phyloP scores from a whole-genome alignment of 768 basidiomycete genomes.

The Paxillus rubicundulus region DNA sequence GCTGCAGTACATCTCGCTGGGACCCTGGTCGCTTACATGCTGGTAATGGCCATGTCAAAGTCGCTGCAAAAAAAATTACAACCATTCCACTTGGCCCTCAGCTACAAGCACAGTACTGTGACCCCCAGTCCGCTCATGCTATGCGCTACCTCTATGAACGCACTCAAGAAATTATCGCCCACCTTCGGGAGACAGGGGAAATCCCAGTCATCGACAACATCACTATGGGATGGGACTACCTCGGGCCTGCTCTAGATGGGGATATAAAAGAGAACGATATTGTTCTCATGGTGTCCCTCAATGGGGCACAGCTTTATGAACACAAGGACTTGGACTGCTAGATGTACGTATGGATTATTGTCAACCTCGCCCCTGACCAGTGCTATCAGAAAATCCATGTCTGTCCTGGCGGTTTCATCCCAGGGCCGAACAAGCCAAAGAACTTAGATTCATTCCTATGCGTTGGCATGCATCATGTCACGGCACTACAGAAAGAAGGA shows the following conservation, averaged over 20 bases:
- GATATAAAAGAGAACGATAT: conserved; percentile 20
- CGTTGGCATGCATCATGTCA: conserved; percentile 23
- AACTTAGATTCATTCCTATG: conserved; percentile 32
- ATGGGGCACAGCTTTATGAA: conserved; percentile 37
- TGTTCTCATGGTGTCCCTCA: conserved; percentile 35
- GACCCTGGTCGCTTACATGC: neutral
- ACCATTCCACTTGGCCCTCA: neutral
- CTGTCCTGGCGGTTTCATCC: conserved; percentile 14
- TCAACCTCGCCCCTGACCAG: conserved; percentile 26
- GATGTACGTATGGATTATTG: conserved; percentile 37
- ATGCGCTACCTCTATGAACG: conserved; percentile 25
- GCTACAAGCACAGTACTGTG: neutral
- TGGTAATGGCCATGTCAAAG: neutral
- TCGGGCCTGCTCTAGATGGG: conserved; percentile 3
- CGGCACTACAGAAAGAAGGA: conserved; percentile 30
- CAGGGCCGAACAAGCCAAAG: conserved; percentile 32
- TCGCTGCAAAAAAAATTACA: neutral
- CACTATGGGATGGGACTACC: conserved; percentile 6
- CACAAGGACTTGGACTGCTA: conserved; percentile 33
- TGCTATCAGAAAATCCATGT: conserved; percentile 12
- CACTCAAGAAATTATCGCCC: conserved; percentile 3
- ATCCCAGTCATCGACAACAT: conserved; percentile 10
- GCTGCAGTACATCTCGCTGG: too few species aligned
- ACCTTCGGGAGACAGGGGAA: conserved; percentile 6
- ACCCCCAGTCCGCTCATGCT: conserved; percentile 14